Base-by-base conservation (phyloP, 768 basidiomycete genomes). In the Postia placenta region DNA sequence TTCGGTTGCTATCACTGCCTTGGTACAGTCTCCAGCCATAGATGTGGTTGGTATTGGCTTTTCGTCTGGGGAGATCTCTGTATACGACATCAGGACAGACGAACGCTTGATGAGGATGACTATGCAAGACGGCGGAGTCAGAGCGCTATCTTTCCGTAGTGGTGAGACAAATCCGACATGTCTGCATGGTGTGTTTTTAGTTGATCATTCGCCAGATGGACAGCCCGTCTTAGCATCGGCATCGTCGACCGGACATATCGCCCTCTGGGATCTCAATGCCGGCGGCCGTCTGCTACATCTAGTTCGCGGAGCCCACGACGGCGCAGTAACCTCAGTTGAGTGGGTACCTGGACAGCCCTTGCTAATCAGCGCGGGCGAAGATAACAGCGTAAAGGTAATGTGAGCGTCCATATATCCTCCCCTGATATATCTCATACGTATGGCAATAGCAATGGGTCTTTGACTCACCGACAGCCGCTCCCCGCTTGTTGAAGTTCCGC, bases 31-130 rank as follows among this genome's bases (percentile, higher is more conserved):
- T 7, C 94, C 95, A 22, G 96, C 94, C 12, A 86, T 98, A 45
- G 96, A 99, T 59, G 92, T 98, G 9, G 76, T 98, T 33, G 96
- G 91, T n/a, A 73, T 99, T 42, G 95, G 92, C 1, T 91, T 89
- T 63, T 72, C 83, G 1, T 89, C 87, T 1, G 96, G 96, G 35
- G 83, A 88, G 57, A 81, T 96, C 24, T 83, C 85, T 0, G 76
- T 99, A 3, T 87, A 93, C 60, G 96, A 99, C 61, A 76, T 97
- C 42, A 82, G 92, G 27, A 79, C 88, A 9, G 93, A 95, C 53
- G 94, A 97, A 64, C 76, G 84, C 25, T 70, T 99, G 9, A 83
- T 97, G 75, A 74, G 83, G 45, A 84, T 98, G 72, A 83, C 83
- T 57, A 91, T 96, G 86, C 91, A 93, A 41, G 91, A 90, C 19